Evolutionary conservation across 1,139 yeast species (phyloP).

Genomic region (Meyerozyma athensensis): DNA sequence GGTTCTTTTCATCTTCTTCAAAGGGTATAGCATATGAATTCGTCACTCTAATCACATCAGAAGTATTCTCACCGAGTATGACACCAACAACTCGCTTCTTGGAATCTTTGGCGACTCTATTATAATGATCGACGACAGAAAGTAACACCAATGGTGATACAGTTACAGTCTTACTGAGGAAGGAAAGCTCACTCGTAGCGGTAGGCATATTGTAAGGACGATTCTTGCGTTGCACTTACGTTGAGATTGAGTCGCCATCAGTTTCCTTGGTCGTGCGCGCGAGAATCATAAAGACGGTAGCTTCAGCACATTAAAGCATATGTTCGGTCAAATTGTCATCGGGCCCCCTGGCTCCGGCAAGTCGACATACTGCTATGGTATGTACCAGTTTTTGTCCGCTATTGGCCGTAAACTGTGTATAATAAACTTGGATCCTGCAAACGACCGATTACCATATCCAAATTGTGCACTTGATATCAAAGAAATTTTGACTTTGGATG

Average conservation of each 20-base stretch:
- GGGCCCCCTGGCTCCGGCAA: constrained; percentile 99
- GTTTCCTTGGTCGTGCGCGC: not conserved
- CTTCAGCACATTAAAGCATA: constrained; percentile 9
- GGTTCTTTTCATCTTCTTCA: constrained; percentile 91
- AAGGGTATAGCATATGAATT: constrained; percentile 88
- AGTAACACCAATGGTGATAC: constrained; percentile 94
- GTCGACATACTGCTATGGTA: constrained; percentile 89
- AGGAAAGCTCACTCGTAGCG: constrained; percentile 28
- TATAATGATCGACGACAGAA: constrained; percentile 93
- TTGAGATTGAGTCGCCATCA: constrained; percentile 4
- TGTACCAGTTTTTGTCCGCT: constrained; percentile 87
- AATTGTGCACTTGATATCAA: constrained; percentile 77
- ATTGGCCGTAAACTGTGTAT: constrained; percentile 85
- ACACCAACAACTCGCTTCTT: constrained; percentile 92
- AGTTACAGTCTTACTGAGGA: constrained; percentile 60
- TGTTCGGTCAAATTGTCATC: constrained; percentile 87
- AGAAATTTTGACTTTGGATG: constrained; percentile 82
- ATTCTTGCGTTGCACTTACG: no score
- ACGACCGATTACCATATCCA: constrained; percentile 76
- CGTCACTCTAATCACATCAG: constrained; percentile 58
- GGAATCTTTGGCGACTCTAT: constrained; percentile 65
- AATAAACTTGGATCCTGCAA: constrained; percentile 92
- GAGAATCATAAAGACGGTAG: not conserved
- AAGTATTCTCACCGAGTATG: constrained; percentile 72
- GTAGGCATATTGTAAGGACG: constrained; percentile 17